Evolutionary conservation across 495 filamentous ascomycete species (phyloP), one percentile per base, ranked within the genome.

Genomic region (Lasiosphaeris hirsuta): DNA sequence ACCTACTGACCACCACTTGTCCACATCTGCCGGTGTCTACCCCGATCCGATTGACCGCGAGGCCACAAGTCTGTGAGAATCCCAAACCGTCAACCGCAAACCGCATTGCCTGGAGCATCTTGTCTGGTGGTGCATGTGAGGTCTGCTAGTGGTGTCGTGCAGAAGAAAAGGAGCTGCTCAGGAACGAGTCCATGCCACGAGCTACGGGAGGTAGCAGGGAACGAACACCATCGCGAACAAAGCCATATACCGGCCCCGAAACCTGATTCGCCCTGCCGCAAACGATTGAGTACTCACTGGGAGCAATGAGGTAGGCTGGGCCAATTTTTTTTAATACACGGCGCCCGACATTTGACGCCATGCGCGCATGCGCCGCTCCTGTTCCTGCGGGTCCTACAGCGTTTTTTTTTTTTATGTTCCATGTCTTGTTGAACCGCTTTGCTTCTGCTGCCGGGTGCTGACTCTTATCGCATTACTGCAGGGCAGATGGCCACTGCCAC

Each of bases 401-500:
- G 30, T 44, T 46, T 54, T 56, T 51, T 17, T 37, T 33, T 35
- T 46, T 36, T 49, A 19, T 15, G 36, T 37, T 3, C 33, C 51
- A 15, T 39, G 39, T 49, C n/a, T 18, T 17, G 15, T 38, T 34
- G 8, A 17, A 35, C 43, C 38, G 55, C 53, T n/a, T 34, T 34
- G 30, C 34, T 14, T 33, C 30, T 46, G 11, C 41, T 10, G 30
- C 52, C 40, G 54, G 51, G 61, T 63, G 59, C 63, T 65, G 64
- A 68, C 67, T 34, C 45, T 48, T 35, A 51, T 41, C 53, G 18
- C 52, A 17, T 53, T 56, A 45, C 40, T 59, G 61, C 65, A 79
- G 75, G 66, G 68, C 65, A 72, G 69, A 79, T 79, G 77, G 75
- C 76, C 63, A 65, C 72, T 65, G 70, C 66, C 54, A 76, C 72